Evolutionary conservation across 192 early-diverging fungal species (phyloP), one percentile per base, ranked within the genome.

Genomic region (Backusella luteola): DNA sequence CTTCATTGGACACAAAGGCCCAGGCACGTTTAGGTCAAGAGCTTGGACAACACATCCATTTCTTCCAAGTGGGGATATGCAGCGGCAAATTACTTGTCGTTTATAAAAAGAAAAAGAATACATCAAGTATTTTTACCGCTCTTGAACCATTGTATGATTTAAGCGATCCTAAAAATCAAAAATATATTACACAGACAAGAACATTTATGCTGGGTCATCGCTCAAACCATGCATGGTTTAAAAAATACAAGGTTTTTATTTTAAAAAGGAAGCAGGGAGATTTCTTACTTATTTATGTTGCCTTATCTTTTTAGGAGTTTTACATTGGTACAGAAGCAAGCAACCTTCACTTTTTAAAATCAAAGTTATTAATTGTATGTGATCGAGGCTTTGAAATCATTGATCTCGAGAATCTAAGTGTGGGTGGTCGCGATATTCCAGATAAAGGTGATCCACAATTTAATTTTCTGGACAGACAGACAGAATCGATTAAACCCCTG

Each of bases 371-470:
- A 81, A 93, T 99, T 6, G 96, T 94, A 19, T 96, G 95, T 80
- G 87, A 87, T 36, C 96, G 96, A 76, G 97, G 97, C 1, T 99
- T 99, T 83, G 97, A 99, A 82, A 88, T 99, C 49, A 93, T 99
- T 32, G 94, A 98, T 80, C 83, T 94, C 59, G 91, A 94, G 5
- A 92, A 94, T 11, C 85, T 96, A 44, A 93, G 93, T 49, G 74
- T 79, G 35, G 96, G 93, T 4, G 36, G 68, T 41, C 94, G 95
- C 77, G 92, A 89, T 69, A 84, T 98, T 44, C 85, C 96, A 44
- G 95, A 98, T 80, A 90, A 92, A 7, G 86, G 84, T 0, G 96
- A 98, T 83, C 86, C 89, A 8, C 89, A 89, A 42, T 86, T 97
- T 35, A 88, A 93, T 63, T 96, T 97, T 86, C 91, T 96, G 11